Base-by-base conservation (phyloP, 164 flowering plant species). In the Vitis rotundifolia region DNA sequence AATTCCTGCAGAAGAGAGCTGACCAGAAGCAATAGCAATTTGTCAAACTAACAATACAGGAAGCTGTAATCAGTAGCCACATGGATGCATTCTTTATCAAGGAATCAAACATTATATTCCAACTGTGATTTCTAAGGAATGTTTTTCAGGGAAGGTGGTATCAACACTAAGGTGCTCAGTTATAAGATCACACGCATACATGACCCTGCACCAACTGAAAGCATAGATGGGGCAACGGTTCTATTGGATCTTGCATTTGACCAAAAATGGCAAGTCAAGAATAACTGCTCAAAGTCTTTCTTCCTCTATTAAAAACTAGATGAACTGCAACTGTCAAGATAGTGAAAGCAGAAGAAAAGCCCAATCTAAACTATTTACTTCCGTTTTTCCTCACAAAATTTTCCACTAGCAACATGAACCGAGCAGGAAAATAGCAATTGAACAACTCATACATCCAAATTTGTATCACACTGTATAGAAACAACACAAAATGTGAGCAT, bases 1-100 rank as follows among this genome's bases (percentile, higher is more conserved):
- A 60, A 89, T 76, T 57, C 97, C 99, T 13, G 87, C 97, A 76
- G 94, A 87, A 68, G 99, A 96, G 76, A 96, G 87, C 98, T 96
- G 78, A 71, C 74, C 50, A 76, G 52, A 68, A 73, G 26, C 74
- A 50, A 69, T 67, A 29, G 54, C 49, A 66, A 28, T 51, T 22
- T 50, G 31, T 73, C 71, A 73, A 49, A n/a, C 9, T 14, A 60
- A 66, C 0, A 2, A 77, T 64, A 62, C 31, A 44, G 64, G 57
- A 9, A 47, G 26, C 19, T 37, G 16, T 56, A 22, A 19, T 8
- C 58, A n/a, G 55, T n/a, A 64, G 50, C 50, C 5, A 37, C 44
- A 3, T 3, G 44, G 44, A 37, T 37, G 7, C 44, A 37, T 37
- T 37, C 44, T 6, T 37, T 37, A 37, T 15, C 11, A 8, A 62